Evolutionary conservation across 192 early-diverging fungal species (phyloP), one percentile per base, ranked within the genome.

Genomic region (Coemansia sp.): DNA sequence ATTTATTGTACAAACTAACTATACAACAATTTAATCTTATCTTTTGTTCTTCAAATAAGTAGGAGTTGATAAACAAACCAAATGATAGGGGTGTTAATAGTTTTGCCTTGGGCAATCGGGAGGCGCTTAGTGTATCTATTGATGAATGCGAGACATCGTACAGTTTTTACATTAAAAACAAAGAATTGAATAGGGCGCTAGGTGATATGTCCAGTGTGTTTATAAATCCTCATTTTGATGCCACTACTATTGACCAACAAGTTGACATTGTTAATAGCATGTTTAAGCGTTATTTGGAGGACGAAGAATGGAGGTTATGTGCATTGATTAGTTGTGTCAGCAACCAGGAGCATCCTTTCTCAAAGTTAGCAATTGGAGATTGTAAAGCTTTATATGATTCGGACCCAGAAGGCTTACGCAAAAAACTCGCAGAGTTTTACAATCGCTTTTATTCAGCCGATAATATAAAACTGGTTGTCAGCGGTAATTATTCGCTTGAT

Each of bases 181-280:
- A 85, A 33, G 61, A 63, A 52, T 63, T 89, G 19, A 85, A 86
- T 57, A 80, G 63, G 27, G 84, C 82, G 8, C 68, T 89, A 32
- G 88, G 87, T 55, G 68, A 87, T 31, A 89, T 93, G 64, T 83
- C 92, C 0, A 88, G 92, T 63, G 94, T 93, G 70, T 96, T 97
- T 68, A 91, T 92, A 17, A 78, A 81, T 21, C 93, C 94, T 7
- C 84, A 93, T 27, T 94, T 96, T 77, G 81, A 84, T 32, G 86
- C 88, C 20, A 84, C 84, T 22, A 90, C 90, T 68, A 91, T 90
- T n/a, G 94, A 95, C 31, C 85, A 92, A 23, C 93, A 97, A 74
- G 70, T 95, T 63, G 80, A 85, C 8, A 93, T 93, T 2, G 93
- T 97, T 9, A 91, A 98, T 76, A 93, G 92, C 1, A 94, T 95